A percentile compares a stretch with the other conserved stretches of the same genome.
Evolutionary conservation across 2,329 filamentous ascomycete species (phyloP).

Genomic region (Colletotrichum gigasporum): DNA sequence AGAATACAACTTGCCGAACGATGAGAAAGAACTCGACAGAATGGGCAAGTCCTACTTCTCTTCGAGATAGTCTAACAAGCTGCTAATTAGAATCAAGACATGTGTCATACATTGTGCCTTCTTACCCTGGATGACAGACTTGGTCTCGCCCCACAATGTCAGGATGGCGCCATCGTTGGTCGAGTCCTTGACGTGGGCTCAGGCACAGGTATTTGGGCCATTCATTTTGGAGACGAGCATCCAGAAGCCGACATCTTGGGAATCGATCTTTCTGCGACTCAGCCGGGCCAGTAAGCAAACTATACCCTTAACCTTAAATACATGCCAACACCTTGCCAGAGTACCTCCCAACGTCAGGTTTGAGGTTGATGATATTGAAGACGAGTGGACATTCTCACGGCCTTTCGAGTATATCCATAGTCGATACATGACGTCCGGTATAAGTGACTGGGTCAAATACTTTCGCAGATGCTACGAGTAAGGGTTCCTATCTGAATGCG

Average conservation of each 20-base stretch:
- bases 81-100: slow-evolving; percentile 33
- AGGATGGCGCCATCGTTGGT: slow-evolving; percentile 3
- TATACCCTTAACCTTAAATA: background rate
- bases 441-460: slow-evolving; percentile 58
- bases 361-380: slow-evolving; percentile 63
- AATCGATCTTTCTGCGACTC: slow-evolving; percentile 66
- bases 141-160: slow-evolving; percentile 35
- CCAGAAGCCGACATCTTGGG: slow-evolving; percentile 50
- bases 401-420: slow-evolving; percentile 66
- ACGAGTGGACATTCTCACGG: slow-evolving; percentile 57
- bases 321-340: slow-evolving; percentile 32
- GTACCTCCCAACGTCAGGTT: slow-evolving; percentile 65
- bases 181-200: slow-evolving; percentile 37
- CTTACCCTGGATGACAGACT: slow-evolving; percentile 43
- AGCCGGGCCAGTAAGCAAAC: slow-evolving; percentile 43
- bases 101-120: slow-evolving; percentile 45
- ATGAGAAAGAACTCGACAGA: slow-evolving; percentile 10
- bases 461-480: slow-evolving; percentile 54
- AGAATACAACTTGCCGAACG: slow-evolving; percentile 18
- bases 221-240: slow-evolving; percentile 39
- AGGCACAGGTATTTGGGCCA: slow-evolving; percentile 38
- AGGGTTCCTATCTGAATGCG: background rate
- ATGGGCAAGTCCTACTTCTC: background rate
- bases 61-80: background rate
- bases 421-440: slow-evolving; percentile 59